Evolutionary conservation across 2,329 filamentous ascomycete species (phyloP).

Genomic region (Pestalotiopsis sp.): DNA sequence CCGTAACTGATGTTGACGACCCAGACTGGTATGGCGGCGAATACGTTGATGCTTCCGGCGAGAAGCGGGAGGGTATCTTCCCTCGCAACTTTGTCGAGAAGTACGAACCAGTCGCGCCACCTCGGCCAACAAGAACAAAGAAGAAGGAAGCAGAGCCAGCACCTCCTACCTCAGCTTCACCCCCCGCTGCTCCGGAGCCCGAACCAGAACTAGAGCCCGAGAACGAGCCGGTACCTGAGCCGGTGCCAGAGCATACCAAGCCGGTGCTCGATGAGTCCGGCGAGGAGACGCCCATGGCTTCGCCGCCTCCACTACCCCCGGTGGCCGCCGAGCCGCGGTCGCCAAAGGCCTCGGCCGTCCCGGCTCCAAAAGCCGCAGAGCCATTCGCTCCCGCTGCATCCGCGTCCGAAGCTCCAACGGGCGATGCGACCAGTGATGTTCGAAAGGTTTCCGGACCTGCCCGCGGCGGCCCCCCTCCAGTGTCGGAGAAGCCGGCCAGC

Average conservation of each 20-base stretch:
- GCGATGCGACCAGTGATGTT: slow-evolving; percentile 37
- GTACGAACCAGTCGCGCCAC: slow-evolving; percentile 88
- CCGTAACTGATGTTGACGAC: slow-evolving; percentile 89
- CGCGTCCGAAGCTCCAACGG: slow-evolving; percentile 27
- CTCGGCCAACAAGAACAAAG: slow-evolving; percentile 75
- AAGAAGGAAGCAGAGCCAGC: slow-evolving; percentile 59
- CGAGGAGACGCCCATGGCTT: slow-evolving; percentile 34
- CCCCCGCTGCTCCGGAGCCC: slow-evolving; percentile 37
- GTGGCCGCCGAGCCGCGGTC: slow-evolving; percentile 26
- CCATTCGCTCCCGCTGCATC: slow-evolving; percentile 35
- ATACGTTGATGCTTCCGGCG: slow-evolving; percentile 75
- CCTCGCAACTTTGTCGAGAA: slow-evolving; percentile 97
- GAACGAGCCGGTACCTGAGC: slow-evolving; percentile 25
- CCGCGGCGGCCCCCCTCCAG: slow-evolving; percentile 62
- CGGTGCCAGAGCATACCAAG: slow-evolving; percentile 19
- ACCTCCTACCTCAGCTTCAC: slow-evolving; percentile 30
- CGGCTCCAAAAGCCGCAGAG: slow-evolving; percentile 37
- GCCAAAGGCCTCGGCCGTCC: slow-evolving; percentile 27
- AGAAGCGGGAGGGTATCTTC: slow-evolving; percentile 82
- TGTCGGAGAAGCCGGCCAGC: slow-evolving; percentile 68
- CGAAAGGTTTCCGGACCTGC: slow-evolving; percentile 38
- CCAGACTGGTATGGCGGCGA: slow-evolving; percentile 92
- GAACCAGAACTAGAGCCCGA: slow-evolving; percentile 33
- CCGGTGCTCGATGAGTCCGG: slow-evolving; percentile 18
- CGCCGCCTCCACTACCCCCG: slow-evolving; percentile 21